These are phyloP conservation scores for Sugiyamaella castrensis DNA, from an alignment of 1,139 yeast species.

Conservation along the genomic window DNA sequence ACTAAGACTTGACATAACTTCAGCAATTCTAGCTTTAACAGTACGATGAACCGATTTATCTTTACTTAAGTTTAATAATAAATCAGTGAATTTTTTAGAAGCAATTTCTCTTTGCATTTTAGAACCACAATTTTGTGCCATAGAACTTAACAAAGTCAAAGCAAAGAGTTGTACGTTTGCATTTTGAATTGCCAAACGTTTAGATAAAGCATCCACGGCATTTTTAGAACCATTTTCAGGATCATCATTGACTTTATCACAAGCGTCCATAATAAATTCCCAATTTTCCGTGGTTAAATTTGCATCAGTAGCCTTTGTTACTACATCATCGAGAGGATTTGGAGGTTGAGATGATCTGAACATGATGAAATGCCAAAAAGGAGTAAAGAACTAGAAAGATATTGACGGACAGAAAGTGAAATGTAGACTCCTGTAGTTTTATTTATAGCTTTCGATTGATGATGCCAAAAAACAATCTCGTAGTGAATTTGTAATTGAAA, in stretches of 20 bases:
- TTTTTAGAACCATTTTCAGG: conserved; percentile 62
- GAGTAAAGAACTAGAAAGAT: not conserved
- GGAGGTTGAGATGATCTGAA: conserved; percentile 30
- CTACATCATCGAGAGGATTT: conserved; percentile 26
- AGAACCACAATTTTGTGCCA: conserved; percentile 94
- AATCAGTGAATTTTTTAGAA: conserved; percentile 59
- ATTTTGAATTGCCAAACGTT: conserved; percentile 57
- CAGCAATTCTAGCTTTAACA: conserved; percentile 64
- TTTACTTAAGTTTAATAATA: conserved; percentile 53
- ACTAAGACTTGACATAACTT: conserved; percentile 63
- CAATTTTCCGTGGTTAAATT: conserved; percentile 83
- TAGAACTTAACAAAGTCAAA: conserved; percentile 64
- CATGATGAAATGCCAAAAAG: conserved; percentile 17
- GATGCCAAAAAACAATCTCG: no score
- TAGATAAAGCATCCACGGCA: conserved; percentile 51
- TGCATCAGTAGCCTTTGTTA: conserved; percentile 74
- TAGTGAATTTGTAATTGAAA: no score
- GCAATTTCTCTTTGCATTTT: conserved; percentile 81
- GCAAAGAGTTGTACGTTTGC: conserved; percentile 80
- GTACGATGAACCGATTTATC: conserved; percentile 60
- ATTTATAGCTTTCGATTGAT: no score
- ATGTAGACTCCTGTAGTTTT: no score
- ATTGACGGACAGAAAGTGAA: no score
- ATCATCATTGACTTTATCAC: conserved; percentile 71
- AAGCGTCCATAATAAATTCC: conserved; percentile 76